Evolutionary conservation across 2,329 filamentous ascomycete species (phyloP).

Genomic region (Sphaceloma murrayae): DNA sequence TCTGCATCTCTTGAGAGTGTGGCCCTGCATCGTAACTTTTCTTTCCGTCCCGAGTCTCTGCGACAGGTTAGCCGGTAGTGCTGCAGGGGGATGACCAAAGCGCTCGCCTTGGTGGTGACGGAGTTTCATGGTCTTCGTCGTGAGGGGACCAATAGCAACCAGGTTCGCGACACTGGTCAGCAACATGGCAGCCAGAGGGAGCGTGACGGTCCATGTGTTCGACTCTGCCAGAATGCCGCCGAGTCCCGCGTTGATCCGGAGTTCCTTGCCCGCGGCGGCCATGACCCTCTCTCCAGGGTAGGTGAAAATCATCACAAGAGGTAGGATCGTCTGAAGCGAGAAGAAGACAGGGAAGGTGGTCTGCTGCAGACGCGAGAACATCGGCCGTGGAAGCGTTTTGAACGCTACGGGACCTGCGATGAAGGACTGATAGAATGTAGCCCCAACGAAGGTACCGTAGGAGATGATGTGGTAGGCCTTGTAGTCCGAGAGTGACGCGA

Average conservation of each 20-base stretch:
- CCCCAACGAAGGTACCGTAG: slow-evolving; percentile 76
- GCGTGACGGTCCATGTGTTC: slow-evolving; percentile 55
- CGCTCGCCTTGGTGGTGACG: slow-evolving; percentile 66
- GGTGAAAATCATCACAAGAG: slow-evolving; percentile 65
- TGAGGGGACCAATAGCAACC: slow-evolving; percentile 62
- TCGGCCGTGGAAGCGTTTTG: slow-evolving; percentile 62
- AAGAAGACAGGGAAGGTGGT: slow-evolving; percentile 86
- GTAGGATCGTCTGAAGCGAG: slow-evolving; percentile 65
- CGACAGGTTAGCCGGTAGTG: slow-evolving; percentile 10
- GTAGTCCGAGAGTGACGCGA: slow-evolving; percentile 34
- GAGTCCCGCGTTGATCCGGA: slow-evolving; percentile 24
- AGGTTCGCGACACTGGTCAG: slow-evolving; percentile 63
- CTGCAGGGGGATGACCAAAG: background rate
- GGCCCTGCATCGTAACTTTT: slow-evolving; percentile 69
- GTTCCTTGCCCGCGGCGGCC: slow-evolving; percentile 21
- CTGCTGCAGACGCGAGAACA: slow-evolving; percentile 73
- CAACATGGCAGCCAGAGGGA: slow-evolving; percentile 61
- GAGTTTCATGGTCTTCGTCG: slow-evolving; percentile 62
- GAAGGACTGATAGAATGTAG: slow-evolving; percentile 82
- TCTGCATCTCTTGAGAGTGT: slow-evolving; percentile 75
- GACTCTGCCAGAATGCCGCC: slow-evolving; percentile 44
- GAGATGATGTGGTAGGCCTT: slow-evolving; percentile 69
- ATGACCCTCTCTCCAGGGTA: slow-evolving; percentile 54
- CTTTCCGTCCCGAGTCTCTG: slow-evolving; percentile 80
- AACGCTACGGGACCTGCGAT: slow-evolving; percentile 64